Evolutionary conservation across 140 eudicot species (phyloP), one percentile per base, ranked within the genome.

Genomic region (Cichorium intybus): DNA sequence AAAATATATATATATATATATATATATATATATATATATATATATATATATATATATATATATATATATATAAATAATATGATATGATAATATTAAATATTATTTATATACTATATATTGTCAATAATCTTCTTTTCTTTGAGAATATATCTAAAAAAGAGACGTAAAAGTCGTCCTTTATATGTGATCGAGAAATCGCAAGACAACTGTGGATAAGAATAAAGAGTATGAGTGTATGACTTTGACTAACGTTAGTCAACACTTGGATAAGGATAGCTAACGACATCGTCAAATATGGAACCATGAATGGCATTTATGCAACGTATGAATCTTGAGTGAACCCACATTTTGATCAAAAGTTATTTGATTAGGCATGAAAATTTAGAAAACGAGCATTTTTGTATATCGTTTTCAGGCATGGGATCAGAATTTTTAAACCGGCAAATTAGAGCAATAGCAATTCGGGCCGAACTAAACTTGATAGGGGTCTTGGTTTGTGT

Each of bases 321-420:
- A 47, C 22, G 2, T 10, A 47, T 47, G 24, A 16, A 48, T 48
- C 54, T 48, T 48, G 54, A 20, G 54, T 18, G 54, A 48, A 7
- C 24, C 24, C 54, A 48, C 18, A 20, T 47, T 16, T 16, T 2
- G 8, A 47, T 47, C 2, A 47, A 47, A 47, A 47, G 52, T 47
- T 37, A 47, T 47, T 48, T 17, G 54, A 20, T 48, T 48, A 48
- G 54, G 54, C 54, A 18, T 17, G 54, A 48, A 48, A 48, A 48
- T 16, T 22, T 17, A 47, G 52, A 47, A 47, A 47, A 47, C 52
- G 10, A 47, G 12, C 46, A 4, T 47, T 47, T 6, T 43, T 43
- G 50, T 43, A 43, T 47, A 47, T 47, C 11, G 23, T 47, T n/a
- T 47, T 17, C 12, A 39, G 17, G 46, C 46, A 39, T 4, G 49